These are phyloP conservation scores for Sporothrix brunneoviolacea DNA, from an alignment of 2,329 filamentous ascomycete species.

Conservation along the genomic window DNA sequence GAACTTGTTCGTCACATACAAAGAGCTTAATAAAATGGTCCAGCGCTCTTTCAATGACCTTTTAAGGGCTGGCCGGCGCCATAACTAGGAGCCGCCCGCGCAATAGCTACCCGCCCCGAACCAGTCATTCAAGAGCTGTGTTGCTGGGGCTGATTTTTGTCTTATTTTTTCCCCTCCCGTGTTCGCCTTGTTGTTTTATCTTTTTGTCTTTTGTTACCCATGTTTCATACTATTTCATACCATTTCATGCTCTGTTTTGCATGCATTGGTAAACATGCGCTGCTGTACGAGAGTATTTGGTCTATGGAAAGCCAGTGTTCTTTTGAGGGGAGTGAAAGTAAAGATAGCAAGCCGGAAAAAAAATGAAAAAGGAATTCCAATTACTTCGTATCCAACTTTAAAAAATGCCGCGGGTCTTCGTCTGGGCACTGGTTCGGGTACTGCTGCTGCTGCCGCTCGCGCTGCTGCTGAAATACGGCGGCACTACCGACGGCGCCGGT, in stretches of 20 bases:
- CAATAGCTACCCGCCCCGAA: background rate
- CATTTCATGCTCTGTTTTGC: no score
- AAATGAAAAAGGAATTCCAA: conserved; percentile 4
- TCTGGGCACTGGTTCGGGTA: background rate
- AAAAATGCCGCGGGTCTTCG: no score
- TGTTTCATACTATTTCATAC: no score
- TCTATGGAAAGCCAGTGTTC: no score
- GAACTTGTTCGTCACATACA: conserved; percentile 81
- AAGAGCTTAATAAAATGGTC: conserved; percentile 70
- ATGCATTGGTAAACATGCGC: no score
- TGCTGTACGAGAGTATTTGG: no score
- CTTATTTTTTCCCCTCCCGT: background rate
- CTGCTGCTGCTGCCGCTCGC: background rate
- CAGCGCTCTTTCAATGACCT: conserved; percentile 53
- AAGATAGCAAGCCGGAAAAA: background rate
- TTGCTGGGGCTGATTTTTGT: background rate
- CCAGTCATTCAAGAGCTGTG: no score
- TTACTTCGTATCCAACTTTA: no score
- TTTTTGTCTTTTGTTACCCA: background rate
- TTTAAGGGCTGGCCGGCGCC: conserved; percentile 32
- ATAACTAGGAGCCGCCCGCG: conserved; percentile 6
- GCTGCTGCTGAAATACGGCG: no score
- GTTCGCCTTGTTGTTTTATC: background rate
- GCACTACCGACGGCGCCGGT: no score
- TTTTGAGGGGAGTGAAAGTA: no score